These are phyloP conservation scores for Pseudozyma sp. DNA, from an alignment of 1,284 basidiomycete species.

Conservation along the genomic window DNA sequence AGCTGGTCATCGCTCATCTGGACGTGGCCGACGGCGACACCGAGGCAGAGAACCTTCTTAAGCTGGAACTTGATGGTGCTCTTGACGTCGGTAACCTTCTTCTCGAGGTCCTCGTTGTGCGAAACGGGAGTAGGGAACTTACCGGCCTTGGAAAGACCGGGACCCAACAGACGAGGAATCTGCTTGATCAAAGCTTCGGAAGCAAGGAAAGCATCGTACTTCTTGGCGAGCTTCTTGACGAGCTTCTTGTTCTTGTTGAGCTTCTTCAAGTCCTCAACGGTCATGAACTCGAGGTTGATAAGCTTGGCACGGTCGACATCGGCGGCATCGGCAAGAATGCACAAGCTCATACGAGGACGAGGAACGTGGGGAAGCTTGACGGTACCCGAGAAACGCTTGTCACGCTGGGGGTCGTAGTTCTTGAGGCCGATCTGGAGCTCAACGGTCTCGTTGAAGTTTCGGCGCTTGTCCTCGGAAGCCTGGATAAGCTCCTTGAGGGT, in stretches of 20 bases:
- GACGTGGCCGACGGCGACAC: slow-evolving; percentile 97
- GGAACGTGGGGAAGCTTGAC: slow-evolving; percentile 91
- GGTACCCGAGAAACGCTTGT: slow-evolving; percentile 69
- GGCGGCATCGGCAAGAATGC: slow-evolving; percentile 98
- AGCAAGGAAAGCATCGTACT: slow-evolving; percentile 98
- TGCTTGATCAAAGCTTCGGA: slow-evolving; percentile 99
- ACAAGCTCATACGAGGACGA: slow-evolving; percentile 98
- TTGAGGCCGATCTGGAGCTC: slow-evolving; percentile 70
- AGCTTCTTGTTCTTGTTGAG: slow-evolving; percentile 99
- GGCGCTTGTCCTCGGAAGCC: slow-evolving; percentile 66
- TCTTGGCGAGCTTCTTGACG: slow-evolving; percentile 99
- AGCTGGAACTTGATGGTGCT: slow-evolving; percentile 82
- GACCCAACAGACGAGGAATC: slow-evolving; percentile 98
- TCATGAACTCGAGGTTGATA: slow-evolving; percentile 96
- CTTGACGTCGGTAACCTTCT: slow-evolving; percentile 94
- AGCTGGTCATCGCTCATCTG: slow-evolving; percentile 99
- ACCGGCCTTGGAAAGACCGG: slow-evolving; percentile 99
- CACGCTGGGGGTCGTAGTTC: slow-evolving; percentile 69
- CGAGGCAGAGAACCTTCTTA: slow-evolving; percentile 99
- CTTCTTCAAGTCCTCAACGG: slow-evolving; percentile 99
- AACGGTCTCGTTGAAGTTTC: slow-evolving; percentile 69
- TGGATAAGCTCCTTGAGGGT: slow-evolving; percentile 65
- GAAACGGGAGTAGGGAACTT: slow-evolving; percentile 97
- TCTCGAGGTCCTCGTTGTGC: slow-evolving; percentile 88
- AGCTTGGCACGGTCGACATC: slow-evolving; percentile 99